Percentiles rank a stretch among this genome's conserved stretches.
Evolutionary conservation across 1,284 basidiomycete species (phyloP).

Genomic region (Trametes pubescens): DNA sequence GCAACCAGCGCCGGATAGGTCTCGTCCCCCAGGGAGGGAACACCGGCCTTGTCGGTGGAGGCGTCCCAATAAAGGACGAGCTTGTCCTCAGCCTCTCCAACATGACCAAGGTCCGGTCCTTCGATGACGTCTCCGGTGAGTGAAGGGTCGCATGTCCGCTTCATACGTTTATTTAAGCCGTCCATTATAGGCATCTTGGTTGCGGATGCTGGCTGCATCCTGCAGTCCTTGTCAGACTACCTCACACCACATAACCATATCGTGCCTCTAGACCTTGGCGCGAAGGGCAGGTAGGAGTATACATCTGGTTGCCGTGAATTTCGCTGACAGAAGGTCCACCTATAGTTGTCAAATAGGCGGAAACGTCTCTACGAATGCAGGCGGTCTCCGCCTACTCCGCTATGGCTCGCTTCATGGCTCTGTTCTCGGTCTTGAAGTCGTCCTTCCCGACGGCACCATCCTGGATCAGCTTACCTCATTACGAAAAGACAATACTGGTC

Average conservation of each 20-base stretch:
- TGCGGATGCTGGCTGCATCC: conserved; percentile 92
- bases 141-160: conserved; percentile 27
- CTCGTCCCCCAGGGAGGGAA: conserved; percentile 99
- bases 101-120: conserved; percentile 88
- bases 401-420: conserved; percentile 97
- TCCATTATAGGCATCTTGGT: conserved; percentile 67
- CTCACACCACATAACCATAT: conserved; percentile 92
- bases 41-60: conserved; percentile 97
- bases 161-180: conserved; percentile 9
- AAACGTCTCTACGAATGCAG: conserved; percentile 97
- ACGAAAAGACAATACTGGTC: conserved; percentile 98
- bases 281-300: conserved; percentile 88
- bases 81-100: conserved; percentile 86
- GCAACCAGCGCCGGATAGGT: conserved; percentile 80
- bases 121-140: conserved; percentile 90
- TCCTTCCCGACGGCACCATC: conserved; percentile 96
- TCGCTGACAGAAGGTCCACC: neutral
- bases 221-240: conserved; percentile 91
- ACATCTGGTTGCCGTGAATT: neutral
- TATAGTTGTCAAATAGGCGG: conserved; percentile 96
- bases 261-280: conserved; percentile 97
- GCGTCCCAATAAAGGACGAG: conserved; percentile 92
- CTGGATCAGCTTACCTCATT: conserved; percentile 85
- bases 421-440: conserved; percentile 97
- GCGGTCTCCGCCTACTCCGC: conserved; percentile 91